Conservation (phyloP, 2,329 filamentous ascomycete species). For the Exserohilum rostratum region DNA sequence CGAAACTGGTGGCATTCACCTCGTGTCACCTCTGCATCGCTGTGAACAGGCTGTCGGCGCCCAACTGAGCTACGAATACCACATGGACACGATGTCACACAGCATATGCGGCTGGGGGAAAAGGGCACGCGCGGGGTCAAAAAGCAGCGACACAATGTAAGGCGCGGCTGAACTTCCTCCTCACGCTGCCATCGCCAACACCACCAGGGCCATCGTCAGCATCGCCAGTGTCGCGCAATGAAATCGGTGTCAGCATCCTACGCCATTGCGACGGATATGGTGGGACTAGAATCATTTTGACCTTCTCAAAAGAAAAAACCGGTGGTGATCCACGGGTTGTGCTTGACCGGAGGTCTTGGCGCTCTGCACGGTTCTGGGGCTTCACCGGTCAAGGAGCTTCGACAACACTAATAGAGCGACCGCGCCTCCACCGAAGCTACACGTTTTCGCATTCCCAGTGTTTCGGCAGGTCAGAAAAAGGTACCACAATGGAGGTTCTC, state of each 20-base stretch:
- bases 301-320: neutral
- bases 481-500: slow-evolving; percentile 30
- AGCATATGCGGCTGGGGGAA: neutral
- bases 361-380: slow-evolving; percentile 9
- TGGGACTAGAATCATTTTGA: neutral
- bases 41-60: slow-evolving; percentile 3
- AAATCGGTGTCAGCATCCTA: neutral
- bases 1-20: slow-evolving; percentile 10
- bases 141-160: neutral
- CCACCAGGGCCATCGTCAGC: neutral
- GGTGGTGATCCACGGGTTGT: slow-evolving; percentile 3
- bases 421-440: slow-evolving; percentile 13
- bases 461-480: slow-evolving; percentile 17
- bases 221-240: neutral
- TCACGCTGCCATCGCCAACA: neutral
- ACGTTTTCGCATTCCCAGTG: slow-evolving; percentile 15
- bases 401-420: slow-evolving; percentile 19
- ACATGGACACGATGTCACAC: slow-evolving; percentile 10
- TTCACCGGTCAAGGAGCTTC: slow-evolving; percentile 20
- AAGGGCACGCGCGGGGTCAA: slow-evolving; percentile 10
- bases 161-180: neutral
- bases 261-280: neutral
- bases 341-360: slow-evolving; percentile 19
- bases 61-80: slow-evolving; percentile 2
- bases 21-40: slow-evolving; percentile 10